phyloP scores from a whole-genome alignment of 2,329 filamentous ascomycete genomes.

The Monosporascus ibericus region DNA sequence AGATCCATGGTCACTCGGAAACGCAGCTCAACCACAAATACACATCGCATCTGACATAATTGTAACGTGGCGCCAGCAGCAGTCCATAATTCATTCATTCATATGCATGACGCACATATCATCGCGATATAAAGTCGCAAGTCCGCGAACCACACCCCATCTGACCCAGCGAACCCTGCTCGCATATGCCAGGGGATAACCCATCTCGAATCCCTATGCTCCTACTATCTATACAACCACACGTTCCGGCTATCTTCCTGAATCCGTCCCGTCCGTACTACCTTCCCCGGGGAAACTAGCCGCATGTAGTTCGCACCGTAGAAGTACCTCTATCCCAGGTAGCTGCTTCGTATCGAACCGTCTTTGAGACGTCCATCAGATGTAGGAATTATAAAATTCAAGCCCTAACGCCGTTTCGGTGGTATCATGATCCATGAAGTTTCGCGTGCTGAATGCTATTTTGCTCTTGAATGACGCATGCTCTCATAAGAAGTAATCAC shows the following conservation, averaged over 20 bases:
- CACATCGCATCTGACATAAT: too few relatives aligned
- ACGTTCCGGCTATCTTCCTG: not conserved
- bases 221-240: not conserved
- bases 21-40: too few relatives aligned
- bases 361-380: not conserved
- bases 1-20: too few relatives aligned
- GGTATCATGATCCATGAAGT: conserved; percentile 21
- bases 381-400: conserved; percentile 1
- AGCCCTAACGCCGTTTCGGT: conserved; percentile 5
- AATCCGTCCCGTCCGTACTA: not conserved
- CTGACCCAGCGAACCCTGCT: not conserved
- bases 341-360: too few relatives aligned
- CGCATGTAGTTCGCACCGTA: too few relatives aligned
- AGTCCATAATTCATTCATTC: conserved; percentile 9
- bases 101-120: not conserved
- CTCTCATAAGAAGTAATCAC: conserved; percentile 63
- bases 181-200: not conserved
- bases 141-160: not conserved
- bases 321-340: too few relatives aligned
- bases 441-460: conserved; percentile 8
- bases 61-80: too few relatives aligned
- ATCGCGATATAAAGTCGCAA: too few relatives aligned
- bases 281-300: not conserved
- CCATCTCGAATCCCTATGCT: not conserved
- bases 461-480: conserved; percentile 13